Percentiles rank a stretch among this genome's conserved stretches.
Conservation (phyloP, 2,329 filamentous ascomycete genomes). For the Shiraia sp. region DNA sequence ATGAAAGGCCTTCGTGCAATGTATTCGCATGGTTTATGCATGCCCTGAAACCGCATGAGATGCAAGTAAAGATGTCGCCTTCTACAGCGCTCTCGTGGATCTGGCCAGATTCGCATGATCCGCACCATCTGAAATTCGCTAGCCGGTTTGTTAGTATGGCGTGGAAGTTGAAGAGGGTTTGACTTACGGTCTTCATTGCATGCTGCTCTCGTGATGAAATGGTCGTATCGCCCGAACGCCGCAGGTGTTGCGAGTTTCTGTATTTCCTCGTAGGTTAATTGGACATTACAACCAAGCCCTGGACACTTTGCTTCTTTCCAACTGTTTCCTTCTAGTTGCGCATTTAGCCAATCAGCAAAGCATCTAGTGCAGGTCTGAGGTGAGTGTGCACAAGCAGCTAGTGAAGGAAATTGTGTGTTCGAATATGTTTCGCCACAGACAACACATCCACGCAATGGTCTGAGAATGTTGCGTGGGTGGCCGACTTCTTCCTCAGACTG, state of each 20-base stretch:
- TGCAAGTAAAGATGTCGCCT: conserved; percentile 52
- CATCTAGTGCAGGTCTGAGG: conserved; percentile 43
- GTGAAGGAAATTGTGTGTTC: conserved; percentile 23
- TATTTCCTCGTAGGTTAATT: conserved; percentile 53
- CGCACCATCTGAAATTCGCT: conserved; percentile 60
- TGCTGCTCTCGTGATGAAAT: conserved; percentile 48
- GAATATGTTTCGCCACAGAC: conserved; percentile 23
- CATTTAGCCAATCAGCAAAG: conserved; percentile 44
- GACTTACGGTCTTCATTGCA: conserved; percentile 45
- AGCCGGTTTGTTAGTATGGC: neutral
- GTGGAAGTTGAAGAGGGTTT: neutral
- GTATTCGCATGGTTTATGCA: conserved; percentile 42
- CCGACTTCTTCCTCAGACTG: no score
- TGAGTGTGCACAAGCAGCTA: conserved; percentile 38
- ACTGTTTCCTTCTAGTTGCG: conserved; percentile 42
- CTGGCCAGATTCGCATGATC: conserved; percentile 57
- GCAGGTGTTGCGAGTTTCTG: conserved; percentile 23
- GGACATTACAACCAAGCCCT: conserved; percentile 49
- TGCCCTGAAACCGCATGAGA: conserved; percentile 40
- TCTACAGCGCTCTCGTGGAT: conserved; percentile 53
- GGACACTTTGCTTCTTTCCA: conserved; percentile 59
- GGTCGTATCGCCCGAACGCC: conserved; percentile 42
- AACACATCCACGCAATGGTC: conserved; percentile 16
- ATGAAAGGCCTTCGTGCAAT: conserved; percentile 50
- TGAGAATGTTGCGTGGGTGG: no score